These are phyloP conservation scores for Boletus vinaceobasis DNA, from an alignment of 768 basidiomycete species.

Conservation along the genomic window DNA sequence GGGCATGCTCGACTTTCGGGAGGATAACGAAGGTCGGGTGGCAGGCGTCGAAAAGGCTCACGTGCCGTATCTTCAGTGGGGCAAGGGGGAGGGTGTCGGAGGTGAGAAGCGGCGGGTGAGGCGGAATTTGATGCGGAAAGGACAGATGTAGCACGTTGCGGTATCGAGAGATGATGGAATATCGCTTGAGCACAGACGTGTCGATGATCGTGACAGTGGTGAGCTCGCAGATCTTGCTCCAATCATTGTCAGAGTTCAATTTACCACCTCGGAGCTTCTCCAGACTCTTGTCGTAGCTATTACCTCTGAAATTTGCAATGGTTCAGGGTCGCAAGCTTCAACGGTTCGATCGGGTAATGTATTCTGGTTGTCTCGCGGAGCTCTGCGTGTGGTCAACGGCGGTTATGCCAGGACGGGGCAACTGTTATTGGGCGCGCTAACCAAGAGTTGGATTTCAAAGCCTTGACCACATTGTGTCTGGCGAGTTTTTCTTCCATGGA, in stretches of 20 bases:
- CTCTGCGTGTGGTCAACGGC: neutral
- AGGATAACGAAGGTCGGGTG: constrained; percentile 37
- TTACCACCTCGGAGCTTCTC: neutral
- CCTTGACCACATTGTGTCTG: neutral
- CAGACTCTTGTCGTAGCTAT: neutral
- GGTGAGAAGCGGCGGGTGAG: constrained; percentile 69
- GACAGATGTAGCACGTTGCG: constrained; percentile 49
- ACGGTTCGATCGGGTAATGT: neutral
- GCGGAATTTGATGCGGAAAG: constrained; percentile 83
- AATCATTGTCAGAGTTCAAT: neutral
- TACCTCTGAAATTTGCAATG: neutral
- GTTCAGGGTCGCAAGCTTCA: neutral
- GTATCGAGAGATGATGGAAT: neutral
- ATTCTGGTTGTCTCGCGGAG: neutral
- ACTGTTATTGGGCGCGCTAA: too few species aligned
- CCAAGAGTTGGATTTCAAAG: too few species aligned
- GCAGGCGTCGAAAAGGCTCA: constrained; percentile 52
- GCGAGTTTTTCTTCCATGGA: neutral
- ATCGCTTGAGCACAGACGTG: neutral
- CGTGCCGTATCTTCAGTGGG: constrained; percentile 79
- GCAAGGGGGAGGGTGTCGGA: constrained; percentile 66
- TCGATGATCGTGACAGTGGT: neutral
- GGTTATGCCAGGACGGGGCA: neutral
- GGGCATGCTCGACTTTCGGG: constrained; percentile 77
- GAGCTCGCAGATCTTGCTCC: neutral